Evolutionary conservation across 441 rosid species (phyloP).

Genomic region (Adansonia rubrostipa): DNA sequence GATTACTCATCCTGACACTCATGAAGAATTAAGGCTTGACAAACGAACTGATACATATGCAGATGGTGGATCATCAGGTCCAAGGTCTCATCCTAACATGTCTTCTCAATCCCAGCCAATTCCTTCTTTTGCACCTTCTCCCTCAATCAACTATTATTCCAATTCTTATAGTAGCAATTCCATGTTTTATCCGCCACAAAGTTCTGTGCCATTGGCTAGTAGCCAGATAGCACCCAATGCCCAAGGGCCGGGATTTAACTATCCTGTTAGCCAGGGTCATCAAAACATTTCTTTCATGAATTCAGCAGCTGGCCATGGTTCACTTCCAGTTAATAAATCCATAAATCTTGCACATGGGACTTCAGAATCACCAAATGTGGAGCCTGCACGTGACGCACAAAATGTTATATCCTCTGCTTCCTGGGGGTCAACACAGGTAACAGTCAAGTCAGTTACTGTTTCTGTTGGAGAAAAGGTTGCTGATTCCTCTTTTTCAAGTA

Average conservation of each 20-base stretch:
- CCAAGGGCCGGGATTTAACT: constrained; percentile 65
- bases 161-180: constrained; percentile 48
- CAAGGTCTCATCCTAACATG: constrained; percentile 59
- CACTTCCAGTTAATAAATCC: constrained; percentile 48
- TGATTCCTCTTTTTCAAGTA: constrained; percentile 31
- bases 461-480: constrained; percentile 41
- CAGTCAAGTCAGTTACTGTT: constrained; percentile 50
- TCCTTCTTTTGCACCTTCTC: constrained; percentile 56
- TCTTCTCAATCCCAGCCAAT: constrained; percentile 72
- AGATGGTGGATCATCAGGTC: constrained; percentile 59
- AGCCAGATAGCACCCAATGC: constrained; percentile 63
- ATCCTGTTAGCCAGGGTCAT: constrained; percentile 58
- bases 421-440: constrained; percentile 51
- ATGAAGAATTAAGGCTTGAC: constrained; percentile 90
- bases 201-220: constrained; percentile 59
- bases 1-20: constrained; percentile 86
- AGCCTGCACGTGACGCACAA: constrained; percentile 50
- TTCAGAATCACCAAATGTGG: constrained; percentile 42
- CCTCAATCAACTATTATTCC: constrained; percentile 56
- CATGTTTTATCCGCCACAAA: constrained; percentile 50
- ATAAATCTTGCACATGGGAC: constrained; percentile 42
- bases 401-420: constrained; percentile 43
- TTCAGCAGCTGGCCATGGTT: constrained; percentile 48
- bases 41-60: constrained; percentile 61
- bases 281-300: constrained; percentile 58